Evolutionary conservation across 257 asterid species (phyloP).

Genomic region (Ballota nigra): DNA sequence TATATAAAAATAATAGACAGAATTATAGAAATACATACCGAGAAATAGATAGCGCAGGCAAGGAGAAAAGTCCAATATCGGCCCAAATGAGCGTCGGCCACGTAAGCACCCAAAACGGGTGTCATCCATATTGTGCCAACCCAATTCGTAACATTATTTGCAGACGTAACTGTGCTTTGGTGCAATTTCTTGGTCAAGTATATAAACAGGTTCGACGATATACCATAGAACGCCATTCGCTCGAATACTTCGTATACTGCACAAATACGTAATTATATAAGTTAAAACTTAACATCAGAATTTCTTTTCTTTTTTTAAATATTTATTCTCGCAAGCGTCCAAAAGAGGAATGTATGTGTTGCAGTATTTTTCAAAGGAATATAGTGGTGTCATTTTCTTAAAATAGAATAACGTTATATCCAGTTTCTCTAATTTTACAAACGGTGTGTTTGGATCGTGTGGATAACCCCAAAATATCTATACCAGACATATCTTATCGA

Average conservation of each 20-base stretch:
- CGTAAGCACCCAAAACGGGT: slow-evolving; percentile 74
- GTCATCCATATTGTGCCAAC: slow-evolving; percentile 83
- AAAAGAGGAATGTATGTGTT: background rate
- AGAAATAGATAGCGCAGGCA: slow-evolving; percentile 52
- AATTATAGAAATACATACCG: slow-evolving; percentile 31
- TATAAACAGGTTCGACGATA: slow-evolving; percentile 69
- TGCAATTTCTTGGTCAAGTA: slow-evolving; percentile 62
- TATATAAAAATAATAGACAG: no score
- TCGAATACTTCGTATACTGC: slow-evolving; percentile 93
- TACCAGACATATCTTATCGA: background rate
- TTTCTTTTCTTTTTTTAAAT: no score
- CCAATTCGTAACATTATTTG: slow-evolving; percentile 87
- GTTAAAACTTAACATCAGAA: no score
- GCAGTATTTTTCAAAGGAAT: no score
- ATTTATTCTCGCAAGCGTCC: no score
- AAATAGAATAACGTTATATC: background rate
- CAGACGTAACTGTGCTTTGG: slow-evolving; percentile 65
- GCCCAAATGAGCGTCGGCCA: slow-evolving; percentile 81
- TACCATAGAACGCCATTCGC: slow-evolving; percentile 85
- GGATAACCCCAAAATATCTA: background rate
- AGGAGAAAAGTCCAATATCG: slow-evolving; percentile 74
- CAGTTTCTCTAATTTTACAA: background rate
- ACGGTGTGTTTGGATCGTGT: background rate
- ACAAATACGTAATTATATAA: background rate
- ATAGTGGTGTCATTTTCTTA: background rate